phyloP scores from a whole-genome alignment of 139 green algal species.

The Chloropicon primus region DNA sequence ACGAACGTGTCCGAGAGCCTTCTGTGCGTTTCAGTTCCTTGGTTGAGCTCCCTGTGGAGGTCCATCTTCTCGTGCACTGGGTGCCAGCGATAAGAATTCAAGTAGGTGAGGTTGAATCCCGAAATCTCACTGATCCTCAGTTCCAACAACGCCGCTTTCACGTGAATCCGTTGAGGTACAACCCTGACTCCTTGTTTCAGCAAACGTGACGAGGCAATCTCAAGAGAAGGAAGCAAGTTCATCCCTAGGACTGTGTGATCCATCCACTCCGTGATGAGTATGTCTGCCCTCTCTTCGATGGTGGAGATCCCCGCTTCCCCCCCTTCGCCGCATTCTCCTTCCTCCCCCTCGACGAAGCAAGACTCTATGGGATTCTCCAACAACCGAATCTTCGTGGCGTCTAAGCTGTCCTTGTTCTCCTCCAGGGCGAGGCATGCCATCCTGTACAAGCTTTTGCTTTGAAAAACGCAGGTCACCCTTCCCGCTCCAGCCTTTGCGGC shows the following conservation, averaged over 20 bases:
- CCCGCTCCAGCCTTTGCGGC: slow-evolving; percentile 18
- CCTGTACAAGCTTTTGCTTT: background rate
- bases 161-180: slow-evolving; percentile 8
- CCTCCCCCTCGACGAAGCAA: too few species aligned
- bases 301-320: too few species aligned
- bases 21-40: slow-evolving; percentile 4
- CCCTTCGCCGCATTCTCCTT: too few species aligned
- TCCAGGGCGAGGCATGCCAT: background rate
- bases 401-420: background rate
- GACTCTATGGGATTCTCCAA: too few species aligned
- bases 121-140: slow-evolving; percentile 19
- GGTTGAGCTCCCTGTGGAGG: slow-evolving; percentile 10
- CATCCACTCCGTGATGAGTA: slow-evolving; percentile 44
- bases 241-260: slow-evolving; percentile 41
- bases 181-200: slow-evolving; percentile 13
- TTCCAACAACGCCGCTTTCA: slow-evolving; percentile 32
- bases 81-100: slow-evolving; percentile 60
- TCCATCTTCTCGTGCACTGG: slow-evolving; percentile 32
- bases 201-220: slow-evolving; percentile 30
- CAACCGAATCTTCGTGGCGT: background rate
- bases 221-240: slow-evolving; percentile 28
- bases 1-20: slow-evolving; percentile 33
- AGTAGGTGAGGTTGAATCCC: slow-evolving; percentile 45
- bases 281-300: slow-evolving; percentile 19
- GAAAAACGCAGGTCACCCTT: slow-evolving; percentile 11